Percentiles rank a stretch among this genome's conserved stretches.
Evolutionary conservation across 1,139 yeast genomes (phyloP).

Genomic region (Blastobotrys raffinosifermentans): DNA sequence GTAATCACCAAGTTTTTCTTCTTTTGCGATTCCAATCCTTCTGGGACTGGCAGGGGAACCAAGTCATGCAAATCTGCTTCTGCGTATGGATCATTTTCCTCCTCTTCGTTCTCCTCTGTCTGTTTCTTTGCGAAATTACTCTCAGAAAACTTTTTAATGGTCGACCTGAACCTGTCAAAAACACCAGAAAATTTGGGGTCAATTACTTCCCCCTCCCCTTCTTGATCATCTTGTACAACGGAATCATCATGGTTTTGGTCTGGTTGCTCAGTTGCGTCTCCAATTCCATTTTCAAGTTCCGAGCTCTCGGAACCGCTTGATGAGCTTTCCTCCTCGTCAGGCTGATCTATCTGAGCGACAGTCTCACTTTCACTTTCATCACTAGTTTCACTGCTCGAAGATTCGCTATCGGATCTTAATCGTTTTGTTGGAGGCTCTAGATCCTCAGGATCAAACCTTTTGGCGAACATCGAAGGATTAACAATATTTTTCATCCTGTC

Average conservation of each 20-base stretch:
- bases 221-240: too few relatives aligned
- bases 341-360: too few relatives aligned
- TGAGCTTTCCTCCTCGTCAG: too few relatives aligned
- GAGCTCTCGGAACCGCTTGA: too few relatives aligned
- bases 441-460: background rate
- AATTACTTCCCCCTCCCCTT: too few relatives aligned
- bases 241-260: too few relatives aligned
- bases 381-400: too few relatives aligned
- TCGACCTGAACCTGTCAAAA: slow-evolving; percentile 13
- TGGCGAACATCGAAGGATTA: background rate
- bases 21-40: slow-evolving; percentile 56
- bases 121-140: background rate
- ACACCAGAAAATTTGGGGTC: slow-evolving; percentile 20
- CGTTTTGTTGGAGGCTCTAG: background rate
- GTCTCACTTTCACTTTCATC: too few relatives aligned
- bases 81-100: slow-evolving; percentile 14
- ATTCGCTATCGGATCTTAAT: slow-evolving; percentile 3
- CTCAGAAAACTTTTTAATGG: too few relatives aligned
- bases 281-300: too few relatives aligned
- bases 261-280: too few relatives aligned
- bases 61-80: slow-evolving; percentile 38
- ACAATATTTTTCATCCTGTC: background rate
- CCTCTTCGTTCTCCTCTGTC: slow-evolving; percentile 14
- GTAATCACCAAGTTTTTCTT: slow-evolving; percentile 13
- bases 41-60: slow-evolving; percentile 58